Conservation (phyloP, 2,329 filamentous ascomycete species). For the Corinectria fuckeliana region DNA sequence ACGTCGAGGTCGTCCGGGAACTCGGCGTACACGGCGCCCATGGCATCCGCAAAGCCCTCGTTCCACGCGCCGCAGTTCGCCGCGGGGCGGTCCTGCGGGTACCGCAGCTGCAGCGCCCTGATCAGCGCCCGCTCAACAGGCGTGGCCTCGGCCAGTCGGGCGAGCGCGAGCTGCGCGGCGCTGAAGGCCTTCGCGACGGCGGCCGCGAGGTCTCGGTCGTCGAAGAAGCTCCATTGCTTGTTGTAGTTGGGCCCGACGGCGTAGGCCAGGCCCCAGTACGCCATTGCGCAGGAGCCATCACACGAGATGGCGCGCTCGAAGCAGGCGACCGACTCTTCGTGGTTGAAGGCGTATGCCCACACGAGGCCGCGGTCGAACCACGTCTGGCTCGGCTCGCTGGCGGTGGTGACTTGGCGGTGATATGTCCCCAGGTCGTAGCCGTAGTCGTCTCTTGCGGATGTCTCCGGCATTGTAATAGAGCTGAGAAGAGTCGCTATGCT, state of each 20-base stretch:
- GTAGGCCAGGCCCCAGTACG: constrained; percentile 75
- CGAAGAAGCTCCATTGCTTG: constrained; percentile 78
- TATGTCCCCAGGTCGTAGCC: constrained; percentile 10
- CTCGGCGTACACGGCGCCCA: constrained; percentile 44
- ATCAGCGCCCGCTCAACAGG: constrained; percentile 64
- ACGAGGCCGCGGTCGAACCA: constrained; percentile 69
- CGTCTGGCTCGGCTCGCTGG: neutral
- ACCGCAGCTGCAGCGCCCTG: constrained; percentile 65
- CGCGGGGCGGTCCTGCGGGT: constrained; percentile 56
- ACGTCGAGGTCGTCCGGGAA: constrained; percentile 50
- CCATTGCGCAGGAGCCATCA: constrained; percentile 65
- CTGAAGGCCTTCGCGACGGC: constrained; percentile 12
- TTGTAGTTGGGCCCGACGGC: constrained; percentile 77
- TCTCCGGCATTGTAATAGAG: neutral
- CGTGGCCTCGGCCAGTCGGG: neutral
- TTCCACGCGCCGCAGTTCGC: constrained; percentile 53
- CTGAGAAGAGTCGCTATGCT: neutral
- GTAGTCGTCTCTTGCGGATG: neutral
- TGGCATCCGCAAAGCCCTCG: constrained; percentile 44
- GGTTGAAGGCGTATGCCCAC: constrained; percentile 80
- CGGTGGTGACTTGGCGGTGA: neutral
- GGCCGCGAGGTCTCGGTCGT: constrained; percentile 60
- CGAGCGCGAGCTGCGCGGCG: constrained; percentile 11
- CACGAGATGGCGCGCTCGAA: constrained; percentile 64
- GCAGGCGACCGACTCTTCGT: constrained; percentile 71